A percentile compares a stretch with the other conserved stretches of the same genome.
Conservation (phyloP, 768 basidiomycete genomes). For the Mycena amicta region DNA sequence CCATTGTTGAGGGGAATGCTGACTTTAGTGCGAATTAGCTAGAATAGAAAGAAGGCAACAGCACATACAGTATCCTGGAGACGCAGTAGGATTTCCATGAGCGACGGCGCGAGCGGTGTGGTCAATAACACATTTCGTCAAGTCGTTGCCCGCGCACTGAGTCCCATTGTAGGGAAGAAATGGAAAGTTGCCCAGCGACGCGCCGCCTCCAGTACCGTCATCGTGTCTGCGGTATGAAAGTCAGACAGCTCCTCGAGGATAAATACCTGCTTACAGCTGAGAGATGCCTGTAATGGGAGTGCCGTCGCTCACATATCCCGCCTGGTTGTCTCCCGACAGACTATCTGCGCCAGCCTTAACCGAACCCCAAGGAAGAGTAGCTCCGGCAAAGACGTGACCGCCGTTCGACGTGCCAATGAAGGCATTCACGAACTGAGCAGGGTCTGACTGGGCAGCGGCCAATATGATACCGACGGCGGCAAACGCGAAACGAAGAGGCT, state of each 20-base stretch:
- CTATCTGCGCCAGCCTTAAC: constrained; percentile 44
- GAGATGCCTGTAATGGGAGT: constrained; percentile 19
- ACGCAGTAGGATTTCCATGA: constrained; percentile 14
- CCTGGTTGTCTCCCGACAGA: constrained; percentile 19
- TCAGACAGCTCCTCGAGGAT: too few species aligned
- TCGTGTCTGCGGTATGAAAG: constrained; percentile 12
- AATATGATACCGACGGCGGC: constrained; percentile 2
- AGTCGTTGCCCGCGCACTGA: constrained; percentile 12
- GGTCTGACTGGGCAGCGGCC: constrained; percentile 4
- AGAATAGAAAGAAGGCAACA: neutral
- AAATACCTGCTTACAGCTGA: constrained; percentile 12
- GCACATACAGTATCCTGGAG: constrained; percentile 19
- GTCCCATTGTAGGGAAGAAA: constrained; percentile 12
- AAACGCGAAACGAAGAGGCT: constrained; percentile 1
- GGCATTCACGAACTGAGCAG: constrained; percentile 33
- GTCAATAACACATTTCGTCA: constrained; percentile 11
- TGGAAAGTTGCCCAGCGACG: constrained; percentile 15
- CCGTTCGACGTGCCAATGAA: constrained; percentile 46
- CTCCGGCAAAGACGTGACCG: constrained; percentile 44
- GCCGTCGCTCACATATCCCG: constrained; percentile 21
- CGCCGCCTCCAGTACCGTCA: constrained; percentile 1
- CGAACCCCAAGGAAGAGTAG: constrained; percentile 44
- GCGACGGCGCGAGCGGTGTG: neutral
- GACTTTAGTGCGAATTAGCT: constrained; percentile 1
- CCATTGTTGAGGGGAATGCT: constrained; percentile 38